Conservation (phyloP, 2,329 filamentous ascomycete genomes). For the Claviceps monticola region DNA sequence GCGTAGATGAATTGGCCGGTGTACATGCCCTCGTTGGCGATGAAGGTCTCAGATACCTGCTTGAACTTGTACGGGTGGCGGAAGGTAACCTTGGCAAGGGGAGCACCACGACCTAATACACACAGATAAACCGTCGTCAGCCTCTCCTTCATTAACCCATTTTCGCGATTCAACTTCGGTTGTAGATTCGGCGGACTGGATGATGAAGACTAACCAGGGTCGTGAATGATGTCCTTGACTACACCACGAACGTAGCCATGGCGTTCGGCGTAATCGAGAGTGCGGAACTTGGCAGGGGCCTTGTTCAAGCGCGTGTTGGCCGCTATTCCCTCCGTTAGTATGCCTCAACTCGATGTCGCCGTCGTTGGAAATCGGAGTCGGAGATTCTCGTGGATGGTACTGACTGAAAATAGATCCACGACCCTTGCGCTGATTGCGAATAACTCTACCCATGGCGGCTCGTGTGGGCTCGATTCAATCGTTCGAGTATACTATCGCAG, state of each 20-base stretch:
- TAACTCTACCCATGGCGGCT: constrained; percentile 42
- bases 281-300: constrained; percentile 73
- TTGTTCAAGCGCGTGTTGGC: constrained; percentile 88
- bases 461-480: constrained; percentile 21
- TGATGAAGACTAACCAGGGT: constrained; percentile 49
- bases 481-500: constrained; percentile 17
- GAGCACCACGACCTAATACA: constrained; percentile 64
- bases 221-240: constrained; percentile 98
- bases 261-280: constrained; percentile 89
- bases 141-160: not conserved
- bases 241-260: constrained; percentile 97
- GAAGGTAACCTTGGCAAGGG: constrained; percentile 93
- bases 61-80: constrained; percentile 98
- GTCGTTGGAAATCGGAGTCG: constrained; percentile 12
- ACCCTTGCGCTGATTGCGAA: constrained; percentile 53
- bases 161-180: not conserved
- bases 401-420: constrained; percentile 45
- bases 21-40: constrained; percentile 99
- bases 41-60: constrained; percentile 97
- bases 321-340: constrained; percentile 34
- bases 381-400: constrained; percentile 15
- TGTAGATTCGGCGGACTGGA: not conserved
- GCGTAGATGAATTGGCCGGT: constrained; percentile 99
- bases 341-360: constrained; percentile 7
- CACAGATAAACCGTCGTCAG: constrained; percentile 14